Evolutionary conservation across 805 yeast species (phyloP), one percentile per base, ranked within the genome.

Genomic region (Yarrowia deformans): DNA sequence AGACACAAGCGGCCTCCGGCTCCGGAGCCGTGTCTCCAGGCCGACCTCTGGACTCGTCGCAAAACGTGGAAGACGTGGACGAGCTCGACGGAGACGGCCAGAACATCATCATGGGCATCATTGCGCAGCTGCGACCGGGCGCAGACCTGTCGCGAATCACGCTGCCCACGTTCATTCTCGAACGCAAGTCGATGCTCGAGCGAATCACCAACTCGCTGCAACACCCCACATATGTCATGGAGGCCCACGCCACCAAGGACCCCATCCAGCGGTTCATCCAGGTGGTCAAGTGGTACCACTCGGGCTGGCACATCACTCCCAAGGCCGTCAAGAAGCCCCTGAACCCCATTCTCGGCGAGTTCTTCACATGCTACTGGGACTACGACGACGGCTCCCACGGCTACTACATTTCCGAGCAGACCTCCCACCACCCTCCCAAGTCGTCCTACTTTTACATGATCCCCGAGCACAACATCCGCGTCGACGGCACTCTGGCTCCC

Each of bases 221-320:
- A 72, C 84, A 81, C 71, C 98, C 98, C 0, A 86, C 88, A 45
- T 80, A 93, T 40, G 78, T 93, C 49, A 76, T 92, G 8, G 84
- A 85, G 32, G 98, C 98, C 0, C 89, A 89, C 72, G 74, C 75
- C 2, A 80, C 84, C 2, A 76, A 77, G 2, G 90, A 90, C 72
- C 87, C 88, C 1, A 74, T 89, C 29, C 83, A 86, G 69, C 84
- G 98, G 70, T 93, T 95, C 74, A 75, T 91, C 8, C 80, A 85
- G 54, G 88, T 94, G 8, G 88, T 90, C 29, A 87, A 87, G 75
- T 94, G 97, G 97, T 95, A 95, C 77, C 83, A 95, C 78, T 86
- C 97, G 3, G 92, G 96, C 60, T 95, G 98, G 98, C 98, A 95
- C 77, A 95, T 95, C 77, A 95, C 98, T 1, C 99, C 98, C 37